These are phyloP conservation scores for Orobanche coerulescens DNA, from an alignment of 257 asterid genomes.

Conservation along the genomic window DNA sequence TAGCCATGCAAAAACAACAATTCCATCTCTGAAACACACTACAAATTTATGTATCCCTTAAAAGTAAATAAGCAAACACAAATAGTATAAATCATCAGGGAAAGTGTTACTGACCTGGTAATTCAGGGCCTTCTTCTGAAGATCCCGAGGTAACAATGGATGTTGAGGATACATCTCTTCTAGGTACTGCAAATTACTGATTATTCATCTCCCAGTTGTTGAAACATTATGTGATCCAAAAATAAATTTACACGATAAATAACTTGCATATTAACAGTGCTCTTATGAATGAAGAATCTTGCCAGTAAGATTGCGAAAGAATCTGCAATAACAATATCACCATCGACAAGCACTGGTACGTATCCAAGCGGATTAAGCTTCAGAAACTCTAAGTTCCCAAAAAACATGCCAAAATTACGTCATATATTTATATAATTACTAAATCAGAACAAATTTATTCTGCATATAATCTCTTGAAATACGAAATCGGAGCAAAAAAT, in stretches of 20 bases:
- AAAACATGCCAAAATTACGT: constrained; percentile 8
- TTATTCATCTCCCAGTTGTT: not conserved
- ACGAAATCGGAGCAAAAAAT: not conserved
- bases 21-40: constrained; percentile 3
- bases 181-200: constrained; percentile 47
- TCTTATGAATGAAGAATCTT: constrained; percentile 22
- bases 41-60: not conserved
- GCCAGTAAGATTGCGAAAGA: constrained; percentile 80
- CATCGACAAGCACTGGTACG: constrained; percentile 76
- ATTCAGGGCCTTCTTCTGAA: constrained; percentile 48
- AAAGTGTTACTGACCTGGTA: constrained; percentile 38
- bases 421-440: not conserved
- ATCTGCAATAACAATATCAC: constrained; percentile 60
- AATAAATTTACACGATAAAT: not conserved
- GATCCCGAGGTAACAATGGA: constrained; percentile 78
- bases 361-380: constrained; percentile 82
- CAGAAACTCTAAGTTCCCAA: constrained; percentile 46
- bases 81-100: not conserved
- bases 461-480: not conserved
- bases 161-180: constrained; percentile 87
- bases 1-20: not conserved
- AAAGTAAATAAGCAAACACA: not conserved
- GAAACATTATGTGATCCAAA: not conserved
- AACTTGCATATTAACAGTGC: not conserved
- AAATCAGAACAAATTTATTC: not conserved